These are phyloP conservation scores for Ceraceosorus guamensis DNA, from an alignment of 1,284 basidiomycete genomes.

Conservation along the genomic window DNA sequence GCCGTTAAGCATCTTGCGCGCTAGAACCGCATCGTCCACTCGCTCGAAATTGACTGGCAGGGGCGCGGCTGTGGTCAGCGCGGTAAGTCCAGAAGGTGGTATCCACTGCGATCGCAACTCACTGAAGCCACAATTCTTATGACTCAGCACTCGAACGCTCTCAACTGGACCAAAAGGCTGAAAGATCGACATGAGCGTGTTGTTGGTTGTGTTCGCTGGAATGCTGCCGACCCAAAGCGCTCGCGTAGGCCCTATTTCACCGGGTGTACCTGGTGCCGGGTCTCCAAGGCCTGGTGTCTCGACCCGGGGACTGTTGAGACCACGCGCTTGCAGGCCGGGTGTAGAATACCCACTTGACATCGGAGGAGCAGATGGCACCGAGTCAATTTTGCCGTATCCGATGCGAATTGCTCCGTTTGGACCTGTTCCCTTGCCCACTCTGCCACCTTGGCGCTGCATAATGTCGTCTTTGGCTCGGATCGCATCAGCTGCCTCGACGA, in stretches of 20 bases:
- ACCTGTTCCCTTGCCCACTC: conserved; percentile 62
- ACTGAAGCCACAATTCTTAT: conserved; percentile 95
- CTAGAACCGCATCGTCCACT: conserved; percentile 87
- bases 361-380: conserved; percentile 52
- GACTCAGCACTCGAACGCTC: conserved; percentile 84
- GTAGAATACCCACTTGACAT: neutral
- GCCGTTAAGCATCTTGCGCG: conserved; percentile 86
- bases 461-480: conserved; percentile 94
- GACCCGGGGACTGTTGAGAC: too few species aligned
- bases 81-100: neutral
- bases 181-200: conserved; percentile 69
- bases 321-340: neutral
- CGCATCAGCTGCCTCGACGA: conserved; percentile 86
- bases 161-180: conserved; percentile 95
- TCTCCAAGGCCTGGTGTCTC: too few species aligned
- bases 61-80: neutral
- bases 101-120: too few species aligned
- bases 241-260: conserved; percentile 17
- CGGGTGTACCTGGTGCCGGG: conserved; percentile 1
- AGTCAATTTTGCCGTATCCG: conserved; percentile 94
- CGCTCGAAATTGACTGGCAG: conserved; percentile 97
- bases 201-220: conserved; percentile 23
- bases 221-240: conserved; percentile 41
- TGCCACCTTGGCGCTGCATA: conserved; percentile 82
- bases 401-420: conserved; percentile 68